Conservation (phyloP, 2,329 filamentous ascomycete species). For the Monosporascus sp. region DNA sequence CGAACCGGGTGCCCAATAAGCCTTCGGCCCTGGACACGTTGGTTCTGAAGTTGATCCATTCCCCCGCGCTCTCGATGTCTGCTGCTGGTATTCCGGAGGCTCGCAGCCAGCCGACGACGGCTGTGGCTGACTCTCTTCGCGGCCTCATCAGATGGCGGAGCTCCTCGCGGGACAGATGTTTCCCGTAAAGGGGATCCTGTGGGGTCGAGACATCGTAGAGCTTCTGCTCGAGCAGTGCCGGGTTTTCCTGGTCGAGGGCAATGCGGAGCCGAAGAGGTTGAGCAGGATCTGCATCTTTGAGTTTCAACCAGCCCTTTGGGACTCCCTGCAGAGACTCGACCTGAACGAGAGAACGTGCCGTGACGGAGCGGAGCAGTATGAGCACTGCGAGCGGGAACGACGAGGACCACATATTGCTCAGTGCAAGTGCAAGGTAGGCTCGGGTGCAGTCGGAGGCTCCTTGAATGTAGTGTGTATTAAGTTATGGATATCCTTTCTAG, state of each 20-base stretch:
- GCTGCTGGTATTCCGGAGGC: slow-evolving; percentile 45
- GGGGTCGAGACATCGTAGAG: slow-evolving; percentile 60
- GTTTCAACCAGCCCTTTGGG: slow-evolving; percentile 33
- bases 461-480: too few relatives aligned
- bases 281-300: slow-evolving; percentile 28
- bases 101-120: slow-evolving; percentile 51
- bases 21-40: slow-evolving; percentile 46
- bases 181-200: slow-evolving; percentile 52
- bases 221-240: slow-evolving; percentile 49
- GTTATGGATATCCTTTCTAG: too few relatives aligned
- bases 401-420: slow-evolving; percentile 14
- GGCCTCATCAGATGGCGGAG: slow-evolving; percentile 31
- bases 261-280: slow-evolving; percentile 43
- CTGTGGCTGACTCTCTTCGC: slow-evolving; percentile 36
- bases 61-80: slow-evolving; percentile 38
- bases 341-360: slow-evolving; percentile 21
- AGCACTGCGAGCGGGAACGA: slow-evolving; percentile 14
- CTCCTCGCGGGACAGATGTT: slow-evolving; percentile 57
- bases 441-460: too few relatives aligned
- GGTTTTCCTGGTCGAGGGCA: slow-evolving; percentile 42
- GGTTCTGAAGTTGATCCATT: slow-evolving; percentile 55
- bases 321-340: slow-evolving; percentile 31
- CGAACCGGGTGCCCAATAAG: slow-evolving; percentile 54
- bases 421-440: neutral
- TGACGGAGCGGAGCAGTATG: slow-evolving; percentile 14